Evolutionary conservation across 2,329 filamentous ascomycete genomes (phyloP), one percentile per base, ranked within the genome.

Genomic region (Scedosporium aurantiacum): DNA sequence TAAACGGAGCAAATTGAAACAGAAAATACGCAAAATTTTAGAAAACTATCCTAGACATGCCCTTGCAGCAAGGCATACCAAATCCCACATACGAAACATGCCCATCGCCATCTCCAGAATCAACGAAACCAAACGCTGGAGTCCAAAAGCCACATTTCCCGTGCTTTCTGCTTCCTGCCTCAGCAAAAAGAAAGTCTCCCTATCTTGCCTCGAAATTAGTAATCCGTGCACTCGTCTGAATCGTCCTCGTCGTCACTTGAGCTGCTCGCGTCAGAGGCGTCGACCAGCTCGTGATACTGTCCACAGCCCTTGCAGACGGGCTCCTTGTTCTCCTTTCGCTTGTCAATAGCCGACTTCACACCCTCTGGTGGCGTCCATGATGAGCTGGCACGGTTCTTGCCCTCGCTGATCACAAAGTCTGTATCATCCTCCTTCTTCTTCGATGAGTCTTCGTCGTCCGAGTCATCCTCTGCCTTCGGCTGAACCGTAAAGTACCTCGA

Each of bases 401-500:
- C 62, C 60, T 67, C 45, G 16, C 61, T 61, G 2, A 65, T 63
- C n/a, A 69, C 70, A 65, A 74, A 75, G 56, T 75, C 50, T 14
- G 21, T 54, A 10, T 54, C 50, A 2, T 54, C 73, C 54, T 65
- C 64, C 10, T 66, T 62, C 56, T 64, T 56, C n/a, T 67, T 63
- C 8, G 68, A 66, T 16, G 67, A 67, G 27, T 66, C 65, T 28
- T 68, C 65, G 5, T 68, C 67, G 1, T 68, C 65, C 25, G 68
- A 63, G 4, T 70, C 68, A 12, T 68, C n/a, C n/a, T n/a, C 67
- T 3, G 57, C 61, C 14, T 70, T 70, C 5, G 66, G 65, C 47
- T 69, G 67, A 27, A 71, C 67, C 63, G 68, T 71, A 56, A 75
- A 76, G 67, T 76, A 75, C 5, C 74, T 69, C 7, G 70, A 72